phyloP scores from a whole-genome alignment of 371 early-diverging fungal species.

The Sanchytrium tribonematis region DNA sequence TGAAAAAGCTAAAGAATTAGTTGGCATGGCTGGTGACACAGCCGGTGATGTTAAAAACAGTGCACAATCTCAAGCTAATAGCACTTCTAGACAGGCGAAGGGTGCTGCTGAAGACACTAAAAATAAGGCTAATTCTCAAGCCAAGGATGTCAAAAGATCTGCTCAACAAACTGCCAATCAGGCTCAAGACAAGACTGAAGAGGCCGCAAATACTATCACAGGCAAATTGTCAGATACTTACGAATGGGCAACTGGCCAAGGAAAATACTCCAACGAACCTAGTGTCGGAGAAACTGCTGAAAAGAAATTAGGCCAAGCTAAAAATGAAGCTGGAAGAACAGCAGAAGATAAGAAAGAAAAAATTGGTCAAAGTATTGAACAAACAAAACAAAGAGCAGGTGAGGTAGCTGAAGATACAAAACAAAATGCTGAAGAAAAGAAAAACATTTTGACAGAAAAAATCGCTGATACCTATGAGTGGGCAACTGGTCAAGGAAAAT shows the following conservation, averaged over 20 bases:
- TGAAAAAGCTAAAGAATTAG: too few relatives aligned
- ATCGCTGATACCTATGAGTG: neutral
- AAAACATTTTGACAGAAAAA: neutral
- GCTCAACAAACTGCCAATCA: neutral
- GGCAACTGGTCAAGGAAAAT: neutral
- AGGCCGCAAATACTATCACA: neutral
- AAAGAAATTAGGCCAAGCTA: neutral
- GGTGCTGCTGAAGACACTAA: too few relatives aligned
- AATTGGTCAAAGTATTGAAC: neutral
- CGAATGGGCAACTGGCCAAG: neutral
- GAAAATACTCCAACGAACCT: neutral
- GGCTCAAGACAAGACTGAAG: neutral
- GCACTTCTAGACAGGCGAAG: too few relatives aligned
- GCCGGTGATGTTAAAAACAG: too few relatives aligned
- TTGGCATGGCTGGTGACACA: too few relatives aligned
- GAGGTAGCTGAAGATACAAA: neutral
- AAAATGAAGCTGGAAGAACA: neutral
- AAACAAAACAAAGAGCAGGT: neutral
- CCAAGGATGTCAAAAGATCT: neutral
- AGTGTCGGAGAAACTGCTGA: neutral
- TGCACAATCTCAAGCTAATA: too few relatives aligned
- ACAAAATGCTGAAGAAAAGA: neutral
- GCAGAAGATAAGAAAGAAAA: neutral
- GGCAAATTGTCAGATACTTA: neutral
- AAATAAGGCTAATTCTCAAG: neutral